These are phyloP conservation scores for Sporothrix pseudoabietina DNA, from an alignment of 2,329 filamentous ascomycete species.

Conservation along the genomic window DNA sequence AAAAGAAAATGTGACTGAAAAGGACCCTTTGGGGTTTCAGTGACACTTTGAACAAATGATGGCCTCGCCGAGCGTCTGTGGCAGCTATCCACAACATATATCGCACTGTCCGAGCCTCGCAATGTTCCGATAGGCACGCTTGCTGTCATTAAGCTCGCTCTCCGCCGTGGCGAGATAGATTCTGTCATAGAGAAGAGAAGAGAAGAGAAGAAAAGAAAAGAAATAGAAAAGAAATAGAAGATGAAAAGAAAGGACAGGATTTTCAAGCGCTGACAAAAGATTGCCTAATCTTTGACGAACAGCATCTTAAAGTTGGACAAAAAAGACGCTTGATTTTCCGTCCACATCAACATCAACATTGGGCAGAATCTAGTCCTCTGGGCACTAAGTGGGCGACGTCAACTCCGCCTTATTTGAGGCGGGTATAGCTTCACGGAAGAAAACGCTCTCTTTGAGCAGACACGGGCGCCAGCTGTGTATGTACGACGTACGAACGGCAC, in stretches of 20 bases:
- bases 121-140: neutral
- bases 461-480: neutral
- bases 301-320: neutral
- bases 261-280: neutral
- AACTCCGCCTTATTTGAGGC: neutral
- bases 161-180: neutral
- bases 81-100: neutral
- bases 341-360: neutral
- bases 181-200: neutral
- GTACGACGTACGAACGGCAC: neutral
- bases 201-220: neutral
- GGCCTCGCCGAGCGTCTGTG: slow-evolving; percentile 19
- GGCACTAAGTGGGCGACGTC: neutral
- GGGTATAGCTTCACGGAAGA: neutral
- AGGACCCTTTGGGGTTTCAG: neutral
- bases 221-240: neutral
- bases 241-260: neutral
- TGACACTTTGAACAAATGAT: neutral
- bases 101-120: neutral
- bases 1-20: neutral
- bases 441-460: neutral
- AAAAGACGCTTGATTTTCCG: neutral
- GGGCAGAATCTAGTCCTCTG: neutral
- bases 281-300: neutral
- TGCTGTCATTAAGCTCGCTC: neutral